These are phyloP conservation scores for Arabidopsis lyrata DNA, from an alignment of 441 rosid species.

Conservation along the genomic window DNA sequence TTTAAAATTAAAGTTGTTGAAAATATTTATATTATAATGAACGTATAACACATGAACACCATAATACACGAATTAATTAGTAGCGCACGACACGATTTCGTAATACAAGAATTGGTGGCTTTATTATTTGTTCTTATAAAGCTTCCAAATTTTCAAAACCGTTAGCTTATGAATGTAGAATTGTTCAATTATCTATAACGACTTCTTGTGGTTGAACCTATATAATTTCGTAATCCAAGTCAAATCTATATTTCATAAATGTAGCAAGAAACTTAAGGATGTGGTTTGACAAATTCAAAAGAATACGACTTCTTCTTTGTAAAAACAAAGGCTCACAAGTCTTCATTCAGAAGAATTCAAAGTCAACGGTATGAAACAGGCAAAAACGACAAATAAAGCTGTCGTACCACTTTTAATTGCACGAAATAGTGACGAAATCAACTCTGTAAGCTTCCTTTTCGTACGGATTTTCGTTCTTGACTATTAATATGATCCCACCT, in stretches of 20 bases:
- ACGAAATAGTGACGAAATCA: constrained; percentile 13
- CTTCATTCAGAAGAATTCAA: constrained; percentile 31
- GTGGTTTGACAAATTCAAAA: constrained; percentile 35
- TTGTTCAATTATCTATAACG: background rate
- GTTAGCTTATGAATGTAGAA: background rate
- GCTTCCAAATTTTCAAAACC: background rate
- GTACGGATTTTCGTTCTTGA: constrained; percentile 2
- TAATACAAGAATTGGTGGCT: background rate
- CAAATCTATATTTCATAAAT: background rate
- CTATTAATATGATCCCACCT: background rate
- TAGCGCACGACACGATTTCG: too few species aligned
- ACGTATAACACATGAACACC: background rate
- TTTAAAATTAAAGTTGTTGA: background rate
- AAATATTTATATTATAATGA: background rate
- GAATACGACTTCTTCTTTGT: constrained; percentile 1
- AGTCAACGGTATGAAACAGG: constrained; percentile 24
- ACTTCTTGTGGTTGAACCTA: background rate
- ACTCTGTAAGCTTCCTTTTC: constrained; percentile 9
- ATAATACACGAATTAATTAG: background rate
- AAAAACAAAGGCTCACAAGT: constrained; percentile 1
- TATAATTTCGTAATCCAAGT: constrained; percentile 12
- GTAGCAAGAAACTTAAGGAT: constrained; percentile 13
- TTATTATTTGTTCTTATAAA: background rate
- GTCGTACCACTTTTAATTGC: background rate
- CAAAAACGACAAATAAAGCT: constrained; percentile 26